phyloP scores from a whole-genome alignment of 257 asterid species.

The Lithospermum erythrorhizon region DNA sequence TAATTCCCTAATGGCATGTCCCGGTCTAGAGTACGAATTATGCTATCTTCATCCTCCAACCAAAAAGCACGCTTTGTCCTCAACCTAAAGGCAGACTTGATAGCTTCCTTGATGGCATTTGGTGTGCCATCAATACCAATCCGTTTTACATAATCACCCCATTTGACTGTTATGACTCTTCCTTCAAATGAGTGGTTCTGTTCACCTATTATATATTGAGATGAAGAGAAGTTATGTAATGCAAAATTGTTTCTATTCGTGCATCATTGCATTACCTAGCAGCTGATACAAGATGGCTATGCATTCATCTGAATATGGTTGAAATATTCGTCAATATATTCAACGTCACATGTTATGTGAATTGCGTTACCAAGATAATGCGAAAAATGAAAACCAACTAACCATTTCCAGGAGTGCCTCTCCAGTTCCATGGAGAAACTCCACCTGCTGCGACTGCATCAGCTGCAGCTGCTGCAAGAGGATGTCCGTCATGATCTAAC shows the following conservation, averaged over 20 bases:
- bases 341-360: background rate
- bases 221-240: background rate
- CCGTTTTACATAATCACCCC: constrained; percentile 62
- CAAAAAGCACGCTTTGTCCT: constrained; percentile 83
- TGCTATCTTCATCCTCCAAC: constrained; percentile 81
- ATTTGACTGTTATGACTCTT: constrained; percentile 64
- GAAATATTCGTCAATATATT: background rate
- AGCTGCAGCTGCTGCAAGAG: constrained; percentile 83
- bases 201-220: constrained; percentile 31
- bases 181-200: constrained; percentile 37
- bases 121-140: constrained; percentile 73
- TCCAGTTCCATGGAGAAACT: constrained; percentile 95
- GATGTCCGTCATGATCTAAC: constrained; percentile 81
- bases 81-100: constrained; percentile 64
- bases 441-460: constrained; percentile 78
- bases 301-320: background rate
- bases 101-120: constrained; percentile 75
- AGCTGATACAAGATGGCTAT: background rate
- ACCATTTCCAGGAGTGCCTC: constrained; percentile 80
- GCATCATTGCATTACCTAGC: background rate
- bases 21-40: constrained; percentile 74
- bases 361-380: background rate
- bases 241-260: background rate
- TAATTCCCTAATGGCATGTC: constrained; percentile 90
- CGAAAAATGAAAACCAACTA: constrained; percentile 12